phyloP scores from a whole-genome alignment of 805 yeast genomes.

The Saccharomycopsis schoenii region DNA sequence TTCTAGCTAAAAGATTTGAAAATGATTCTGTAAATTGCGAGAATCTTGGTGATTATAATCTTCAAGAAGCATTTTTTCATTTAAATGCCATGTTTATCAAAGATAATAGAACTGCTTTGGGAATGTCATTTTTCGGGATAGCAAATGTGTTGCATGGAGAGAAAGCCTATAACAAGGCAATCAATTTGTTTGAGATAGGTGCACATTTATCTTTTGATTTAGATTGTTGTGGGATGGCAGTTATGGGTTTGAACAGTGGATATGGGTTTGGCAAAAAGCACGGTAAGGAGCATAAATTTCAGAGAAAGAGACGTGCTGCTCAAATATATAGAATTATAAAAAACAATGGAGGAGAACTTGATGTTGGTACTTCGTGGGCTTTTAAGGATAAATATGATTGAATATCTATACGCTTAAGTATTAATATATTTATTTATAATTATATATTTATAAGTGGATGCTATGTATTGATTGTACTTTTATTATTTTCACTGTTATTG shows the following conservation, averaged over 20 bases:
- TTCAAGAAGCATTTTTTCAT: constrained; percentile 12
- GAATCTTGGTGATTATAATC: neutral
- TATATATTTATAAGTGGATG: neutral
- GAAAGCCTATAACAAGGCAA: constrained; percentile 10
- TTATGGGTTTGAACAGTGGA: constrained; percentile 14
- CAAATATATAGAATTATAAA: constrained; percentile 17
- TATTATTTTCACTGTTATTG: neutral
- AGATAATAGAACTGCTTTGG: constrained; percentile 17
- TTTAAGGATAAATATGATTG: constrained; percentile 17
- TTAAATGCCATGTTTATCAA: constrained; percentile 8
- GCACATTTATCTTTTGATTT: constrained; percentile 14
- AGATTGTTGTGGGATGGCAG: constrained; percentile 18
- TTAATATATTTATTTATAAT: neutral
- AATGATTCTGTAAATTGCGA: neutral
- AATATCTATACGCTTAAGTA: neutral
- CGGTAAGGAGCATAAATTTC: constrained; percentile 12
- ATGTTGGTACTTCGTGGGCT: constrained; percentile 18
- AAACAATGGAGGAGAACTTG: constrained; percentile 10
- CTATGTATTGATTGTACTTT: neutral
- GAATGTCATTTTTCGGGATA: constrained; percentile 14
- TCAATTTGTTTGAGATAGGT: constrained; percentile 16
- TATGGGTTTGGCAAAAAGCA: constrained; percentile 17
- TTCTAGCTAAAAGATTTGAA: neutral
- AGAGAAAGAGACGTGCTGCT: constrained; percentile 15
- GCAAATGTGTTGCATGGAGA: constrained; percentile 13